Evolutionary conservation across 1,284 basidiomycete genomes (phyloP).

Genomic region (Marasmius sp.): DNA sequence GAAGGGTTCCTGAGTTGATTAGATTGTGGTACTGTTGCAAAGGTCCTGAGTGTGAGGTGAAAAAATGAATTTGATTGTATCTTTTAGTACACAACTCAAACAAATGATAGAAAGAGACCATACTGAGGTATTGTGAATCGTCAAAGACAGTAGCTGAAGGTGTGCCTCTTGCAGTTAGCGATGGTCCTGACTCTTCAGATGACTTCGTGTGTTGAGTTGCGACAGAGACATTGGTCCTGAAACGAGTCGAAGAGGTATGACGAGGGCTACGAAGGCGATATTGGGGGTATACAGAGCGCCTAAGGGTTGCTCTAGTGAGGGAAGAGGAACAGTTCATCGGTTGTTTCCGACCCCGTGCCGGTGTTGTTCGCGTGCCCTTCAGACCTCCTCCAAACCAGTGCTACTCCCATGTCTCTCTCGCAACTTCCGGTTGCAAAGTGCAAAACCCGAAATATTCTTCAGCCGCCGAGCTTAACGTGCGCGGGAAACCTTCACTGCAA

Average conservation of each 20-base stretch:
- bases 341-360: background rate
- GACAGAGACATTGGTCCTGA: background rate
- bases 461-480: too few relatives aligned
- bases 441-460: too few relatives aligned
- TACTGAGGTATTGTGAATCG: background rate
- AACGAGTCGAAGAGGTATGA: background rate
- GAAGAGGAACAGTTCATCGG: background rate
- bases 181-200: background rate
- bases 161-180: background rate
- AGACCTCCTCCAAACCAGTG: too few relatives aligned
- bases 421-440: too few relatives aligned
- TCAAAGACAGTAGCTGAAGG: background rate
- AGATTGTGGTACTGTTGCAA: constrained; percentile 74
- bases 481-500: too few relatives aligned
- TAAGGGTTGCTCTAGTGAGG: background rate
- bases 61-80: too few relatives aligned
- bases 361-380: background rate
- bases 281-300: background rate
- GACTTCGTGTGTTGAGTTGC: background rate
- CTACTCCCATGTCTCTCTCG: too few relatives aligned
- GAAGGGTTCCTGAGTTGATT: constrained; percentile 69
- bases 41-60: constrained; percentile 39
- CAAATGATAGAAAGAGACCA: background rate
- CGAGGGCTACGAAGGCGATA: background rate
- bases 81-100: background rate